phyloP scores from a whole-genome alignment of 352 stramenopile species.

The Globisporangium ultimum region DNA sequence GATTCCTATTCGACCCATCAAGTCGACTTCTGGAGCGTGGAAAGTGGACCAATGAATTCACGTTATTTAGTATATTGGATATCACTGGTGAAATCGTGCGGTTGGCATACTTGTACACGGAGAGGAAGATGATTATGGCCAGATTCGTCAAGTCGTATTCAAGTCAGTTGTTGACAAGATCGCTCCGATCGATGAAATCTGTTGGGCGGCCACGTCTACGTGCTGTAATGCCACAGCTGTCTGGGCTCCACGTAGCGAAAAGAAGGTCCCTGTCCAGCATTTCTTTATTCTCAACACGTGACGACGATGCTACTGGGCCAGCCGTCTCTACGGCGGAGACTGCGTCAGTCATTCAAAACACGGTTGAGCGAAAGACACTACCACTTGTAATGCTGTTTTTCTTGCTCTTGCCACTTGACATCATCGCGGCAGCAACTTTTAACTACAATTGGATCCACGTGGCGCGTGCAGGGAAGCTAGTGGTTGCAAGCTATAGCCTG shows the following conservation, averaged over 20 bases:
- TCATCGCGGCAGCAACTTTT: constrained; percentile 2
- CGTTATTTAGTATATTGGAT: constrained; percentile 27
- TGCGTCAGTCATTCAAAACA: constrained; percentile 4
- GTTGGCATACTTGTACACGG: constrained; percentile 8
- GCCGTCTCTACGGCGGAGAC: constrained; percentile 2
- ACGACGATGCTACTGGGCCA: not conserved
- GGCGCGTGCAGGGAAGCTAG: constrained; percentile 9
- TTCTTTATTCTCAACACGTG: constrained; percentile 10
- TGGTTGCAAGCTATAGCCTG: constrained; percentile 7
- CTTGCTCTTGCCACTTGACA: constrained; percentile 10
- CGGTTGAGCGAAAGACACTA: not conserved
- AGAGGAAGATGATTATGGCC: constrained; percentile 7
- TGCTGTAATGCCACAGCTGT: constrained; percentile 7
- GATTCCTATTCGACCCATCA: constrained; percentile 31
- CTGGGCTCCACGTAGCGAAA: not conserved
- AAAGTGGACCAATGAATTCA: constrained; percentile 23
- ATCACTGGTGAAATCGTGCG: constrained; percentile 24
- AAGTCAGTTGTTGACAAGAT: not conserved
- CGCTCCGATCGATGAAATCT: not conserved
- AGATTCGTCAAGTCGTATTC: not conserved
- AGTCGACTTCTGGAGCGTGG: constrained; percentile 6
- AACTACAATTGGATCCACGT: constrained; percentile 22
- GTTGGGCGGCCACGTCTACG: not conserved
- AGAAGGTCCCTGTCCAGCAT: constrained; percentile 1
- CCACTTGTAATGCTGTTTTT: constrained; percentile 6